phyloP scores from a whole-genome alignment of 140 eudicot species.

The Ambrosia hybrid region DNA sequence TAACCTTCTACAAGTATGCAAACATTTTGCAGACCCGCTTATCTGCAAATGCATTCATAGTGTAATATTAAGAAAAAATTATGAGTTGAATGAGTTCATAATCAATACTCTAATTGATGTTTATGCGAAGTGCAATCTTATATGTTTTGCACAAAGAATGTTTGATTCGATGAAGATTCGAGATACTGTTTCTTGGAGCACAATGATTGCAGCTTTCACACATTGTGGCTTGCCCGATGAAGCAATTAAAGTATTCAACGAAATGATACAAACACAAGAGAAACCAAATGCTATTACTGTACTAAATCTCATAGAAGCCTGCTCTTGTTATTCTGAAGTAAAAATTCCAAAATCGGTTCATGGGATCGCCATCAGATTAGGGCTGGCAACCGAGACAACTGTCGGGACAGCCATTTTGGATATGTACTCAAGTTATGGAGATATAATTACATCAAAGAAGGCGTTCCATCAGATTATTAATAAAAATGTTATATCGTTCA shows the following conservation, averaged over 20 bases:
- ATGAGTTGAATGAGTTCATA: conserved; percentile 52
- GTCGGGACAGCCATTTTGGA: conserved; percentile 76
- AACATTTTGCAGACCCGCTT: conserved; percentile 40
- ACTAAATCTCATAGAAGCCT: conserved; percentile 76
- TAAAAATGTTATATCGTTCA: conserved; percentile 61
- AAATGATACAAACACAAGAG: conserved; percentile 46
- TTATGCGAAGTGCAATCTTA: conserved; percentile 70
- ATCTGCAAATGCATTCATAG: conserved; percentile 62
- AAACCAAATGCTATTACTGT: conserved; percentile 56
- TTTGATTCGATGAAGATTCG: conserved; percentile 43
- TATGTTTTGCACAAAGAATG: conserved; percentile 43
- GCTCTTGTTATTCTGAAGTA: conserved; percentile 54
- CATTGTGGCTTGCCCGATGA: conserved; percentile 69
- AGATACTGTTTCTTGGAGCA: conserved; percentile 78
- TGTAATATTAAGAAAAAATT: conserved; percentile 39
- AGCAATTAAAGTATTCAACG: conserved; percentile 53
- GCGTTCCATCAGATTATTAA: conserved; percentile 48
- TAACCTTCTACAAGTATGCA: conserved; percentile 63
- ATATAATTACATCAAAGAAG: conserved; percentile 51
- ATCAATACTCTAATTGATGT: conserved; percentile 68
- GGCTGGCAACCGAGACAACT: conserved; percentile 48
- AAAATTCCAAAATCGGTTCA: conserved; percentile 60
- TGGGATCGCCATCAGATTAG: conserved; percentile 61
- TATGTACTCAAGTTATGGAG: conserved; percentile 82
- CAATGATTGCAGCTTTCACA: conserved; percentile 85